Evolutionary conservation across 345 rosid species (phyloP).

Genomic region (Citrus cavaleriei): DNA sequence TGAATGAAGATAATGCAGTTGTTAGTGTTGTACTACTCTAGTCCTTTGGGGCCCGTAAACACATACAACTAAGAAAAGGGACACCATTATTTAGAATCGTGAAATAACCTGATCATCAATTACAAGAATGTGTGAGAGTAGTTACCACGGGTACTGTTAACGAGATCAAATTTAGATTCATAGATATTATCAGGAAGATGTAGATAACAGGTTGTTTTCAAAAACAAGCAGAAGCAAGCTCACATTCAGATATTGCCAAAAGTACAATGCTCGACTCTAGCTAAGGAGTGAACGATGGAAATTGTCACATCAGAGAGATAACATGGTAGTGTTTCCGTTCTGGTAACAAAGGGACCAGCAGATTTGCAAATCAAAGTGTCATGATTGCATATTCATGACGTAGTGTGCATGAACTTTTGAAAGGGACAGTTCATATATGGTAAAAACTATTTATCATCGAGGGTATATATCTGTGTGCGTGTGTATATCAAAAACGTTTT

Average conservation of each 20-base stretch:
- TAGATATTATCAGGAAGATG: not conserved
- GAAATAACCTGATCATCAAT: not conserved
- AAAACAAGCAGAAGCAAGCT: not conserved
- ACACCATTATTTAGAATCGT: not conserved
- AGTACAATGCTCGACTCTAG: not conserved
- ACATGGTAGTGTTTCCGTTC: slow-evolving; percentile 15
- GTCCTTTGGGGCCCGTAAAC: not conserved
- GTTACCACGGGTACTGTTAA: no score
- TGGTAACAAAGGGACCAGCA: slow-evolving; percentile 11
- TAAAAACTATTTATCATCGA: no score
- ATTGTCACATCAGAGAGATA: not conserved
- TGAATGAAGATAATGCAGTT: not conserved
- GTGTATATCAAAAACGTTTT: no score
- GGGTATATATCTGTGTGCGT: no score
- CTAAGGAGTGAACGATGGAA: not conserved
- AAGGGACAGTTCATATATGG: not conserved
- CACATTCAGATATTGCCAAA: not conserved
- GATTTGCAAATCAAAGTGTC: not conserved
- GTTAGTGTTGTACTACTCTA: not conserved
- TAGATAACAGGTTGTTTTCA: not conserved
- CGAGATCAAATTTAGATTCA: not conserved
- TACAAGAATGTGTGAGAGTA: no score
- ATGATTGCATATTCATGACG: slow-evolving; percentile 5
- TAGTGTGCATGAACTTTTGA: slow-evolving; percentile 14
- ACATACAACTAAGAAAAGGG: not conserved